Evolutionary conservation across 2,329 filamentous ascomycete genomes (phyloP).

Genomic region (Ceratocystis diversiconidia): DNA sequence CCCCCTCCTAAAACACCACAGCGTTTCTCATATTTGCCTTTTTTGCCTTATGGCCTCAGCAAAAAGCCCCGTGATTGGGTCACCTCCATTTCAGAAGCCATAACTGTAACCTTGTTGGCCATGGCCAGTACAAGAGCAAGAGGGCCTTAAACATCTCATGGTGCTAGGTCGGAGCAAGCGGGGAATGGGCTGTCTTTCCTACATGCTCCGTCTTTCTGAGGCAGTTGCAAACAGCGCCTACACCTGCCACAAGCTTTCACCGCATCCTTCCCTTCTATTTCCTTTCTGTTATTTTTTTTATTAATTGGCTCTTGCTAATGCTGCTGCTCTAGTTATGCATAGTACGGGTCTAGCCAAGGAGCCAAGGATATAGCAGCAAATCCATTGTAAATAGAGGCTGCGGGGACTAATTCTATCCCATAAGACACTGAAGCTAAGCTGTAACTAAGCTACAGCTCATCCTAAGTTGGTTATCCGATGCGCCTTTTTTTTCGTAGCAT

Average conservation of each 20-base stretch:
- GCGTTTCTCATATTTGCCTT: neutral
- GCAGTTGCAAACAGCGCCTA: slow-evolving; percentile 2
- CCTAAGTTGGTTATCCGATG: slow-evolving; percentile 15
- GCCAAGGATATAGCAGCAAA: too few relatives aligned
- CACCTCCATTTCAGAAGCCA: neutral
- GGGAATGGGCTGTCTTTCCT: neutral
- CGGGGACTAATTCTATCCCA: too few relatives aligned
- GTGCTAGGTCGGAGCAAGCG: neutral
- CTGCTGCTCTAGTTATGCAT: too few relatives aligned
- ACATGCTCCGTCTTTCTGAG: neutral
- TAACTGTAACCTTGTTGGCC: neutral
- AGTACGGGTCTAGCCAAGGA: too few relatives aligned
- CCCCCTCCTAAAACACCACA: neutral
- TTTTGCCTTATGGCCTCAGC: neutral
- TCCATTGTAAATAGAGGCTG: too few relatives aligned
- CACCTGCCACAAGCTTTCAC: neutral
- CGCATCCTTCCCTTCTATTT: neutral
- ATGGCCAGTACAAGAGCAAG: neutral
- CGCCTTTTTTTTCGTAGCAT: neutral
- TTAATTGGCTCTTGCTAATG: too few relatives aligned
- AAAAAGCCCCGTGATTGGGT: neutral
- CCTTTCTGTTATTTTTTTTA: neutral
- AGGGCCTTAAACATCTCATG: neutral
- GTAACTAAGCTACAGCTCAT: neutral
- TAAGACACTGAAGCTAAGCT: neutral